Percentiles rank a stretch among this genome's conserved stretches.
These are phyloP conservation scores for Trametes maxima DNA, from an alignment of 768 basidiomycete genomes.

Conservation along the genomic window DNA sequence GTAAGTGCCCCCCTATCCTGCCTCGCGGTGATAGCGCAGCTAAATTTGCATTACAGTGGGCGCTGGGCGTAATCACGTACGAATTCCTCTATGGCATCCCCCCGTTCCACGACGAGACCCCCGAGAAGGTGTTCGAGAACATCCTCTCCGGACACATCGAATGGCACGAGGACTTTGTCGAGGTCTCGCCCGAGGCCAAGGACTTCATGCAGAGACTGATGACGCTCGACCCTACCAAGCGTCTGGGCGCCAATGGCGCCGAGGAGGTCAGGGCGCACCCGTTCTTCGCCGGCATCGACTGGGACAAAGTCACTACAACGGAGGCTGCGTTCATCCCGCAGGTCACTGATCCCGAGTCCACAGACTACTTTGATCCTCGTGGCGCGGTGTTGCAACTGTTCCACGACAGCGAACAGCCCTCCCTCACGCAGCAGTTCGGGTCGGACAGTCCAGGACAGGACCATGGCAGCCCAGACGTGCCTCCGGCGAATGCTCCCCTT, in stretches of 20 bases:
- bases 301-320: constrained; percentile 85
- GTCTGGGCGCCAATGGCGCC: constrained; percentile 86
- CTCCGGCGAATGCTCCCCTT: constrained; percentile 39
- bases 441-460: constrained; percentile 45
- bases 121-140: constrained; percentile 97
- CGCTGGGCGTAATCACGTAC: constrained; percentile 95
- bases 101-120: constrained; percentile 96
- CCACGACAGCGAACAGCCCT: constrained; percentile 79
- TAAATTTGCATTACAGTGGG: constrained; percentile 69
- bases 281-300: constrained; percentile 89
- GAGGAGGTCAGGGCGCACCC: constrained; percentile 92
- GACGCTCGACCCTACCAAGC: constrained; percentile 74
- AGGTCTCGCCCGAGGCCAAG: constrained; percentile 80
- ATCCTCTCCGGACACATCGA: constrained; percentile 92
- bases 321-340: constrained; percentile 97
- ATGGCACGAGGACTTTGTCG: constrained; percentile 95
- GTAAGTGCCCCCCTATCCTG: constrained; percentile 47
- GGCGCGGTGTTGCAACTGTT: constrained; percentile 91
- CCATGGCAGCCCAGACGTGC: constrained; percentile 25
- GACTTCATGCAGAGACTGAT: constrained; percentile 90
- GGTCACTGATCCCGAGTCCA: constrained; percentile 93
- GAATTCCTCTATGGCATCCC: constrained; percentile 97
- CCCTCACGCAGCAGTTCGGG: constrained; percentile 51
- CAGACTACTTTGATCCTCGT: constrained; percentile 98
- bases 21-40: constrained; percentile 16